Evolutionary conservation across 495 filamentous ascomycete species (phyloP), one percentile per base, ranked within the genome.

Genomic region (Neurospora sp.): DNA sequence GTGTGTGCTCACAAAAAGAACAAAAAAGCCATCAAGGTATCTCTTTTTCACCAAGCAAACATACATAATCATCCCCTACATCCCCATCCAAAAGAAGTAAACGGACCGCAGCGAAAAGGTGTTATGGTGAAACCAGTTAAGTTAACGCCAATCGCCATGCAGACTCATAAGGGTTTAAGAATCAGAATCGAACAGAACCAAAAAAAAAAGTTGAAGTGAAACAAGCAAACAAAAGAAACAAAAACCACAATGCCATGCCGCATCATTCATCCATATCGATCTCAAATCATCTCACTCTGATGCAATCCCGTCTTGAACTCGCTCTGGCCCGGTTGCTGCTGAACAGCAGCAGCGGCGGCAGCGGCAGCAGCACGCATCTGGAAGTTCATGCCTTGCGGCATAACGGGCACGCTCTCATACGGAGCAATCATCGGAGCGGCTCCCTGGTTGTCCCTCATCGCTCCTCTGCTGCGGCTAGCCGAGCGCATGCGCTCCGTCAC

Each of bases 401-500:
- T 70, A 46, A 82, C 81, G 6, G 83, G 85, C 31, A 90, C 81
- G 73, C 86, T 89, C 78, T 90, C 88, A 77, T 90, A 89, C 48
- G 88, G 87, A 11, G 82, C 81, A 3, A 80, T 75, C 71, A 84
- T 82, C 1, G 83, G 83, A 18, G 83, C 81, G 78, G 82, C 80
- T 77, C 80, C 80, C 27, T 82, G 72, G 44, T 35, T 70, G 11
- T 81, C 71, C n/a, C 71, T 71, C 53, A 61, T 61, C 12, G 46
- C 39, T 38, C 39, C 77, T 61, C 78, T 70, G 79, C 76, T 78
- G 38, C 91, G 87, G 78, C 87, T 91, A 20, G 84, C 89, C n/a
- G 89, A 91, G 20, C 91, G 86, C 83, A 93, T 89, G 18, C 91
- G 86, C 70, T 89, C 88, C 0, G 91, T 90, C 9, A 91, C 84